Base-by-base conservation (phyloP, 768 basidiomycete genomes). In the Termitomyces sp. region DNA sequence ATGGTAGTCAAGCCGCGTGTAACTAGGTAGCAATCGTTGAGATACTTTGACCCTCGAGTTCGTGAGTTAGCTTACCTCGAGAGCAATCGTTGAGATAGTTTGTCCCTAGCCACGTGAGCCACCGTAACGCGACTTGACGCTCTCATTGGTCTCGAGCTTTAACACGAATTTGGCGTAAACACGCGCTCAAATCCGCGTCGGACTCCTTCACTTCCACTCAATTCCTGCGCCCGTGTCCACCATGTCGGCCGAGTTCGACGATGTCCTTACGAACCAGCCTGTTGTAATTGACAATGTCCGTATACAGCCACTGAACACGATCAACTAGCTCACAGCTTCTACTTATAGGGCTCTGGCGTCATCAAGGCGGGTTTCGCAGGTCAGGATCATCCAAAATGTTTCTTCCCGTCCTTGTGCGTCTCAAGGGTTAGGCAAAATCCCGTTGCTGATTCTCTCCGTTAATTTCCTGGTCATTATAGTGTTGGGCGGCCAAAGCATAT, bases 291-390 rank as follows among this genome's bases (percentile, higher is more conserved):
- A 98, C 82, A 98, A 98, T 79, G 96, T 96, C 65, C 67, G 89
- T 79, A 54, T 64, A 61, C 61, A 58, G 32, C 57, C 58, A 58
- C 45, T 36, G 59, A 16, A 46, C 48, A 35, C 65, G 55, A 42
- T 62, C 60, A 59, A 63, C 60, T 68, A 61, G 60, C 66, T 70
- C 63, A 65, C 63, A 62, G 24, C 28, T 57, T 40, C 9, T 40
- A 24, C 46, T 65, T 65, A 60, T 73, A 98, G 94, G 97, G 97
- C 63, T 97, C 96, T 59, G 97, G 97, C 33, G 94, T 94, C 24
- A 96, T 99, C 74, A 99, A 98, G 76, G 97, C 97, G 62, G 97
- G 97, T 44, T 99, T 99, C 72, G 97, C 97, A 57, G 97, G 97
- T 50, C 92, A 98, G 76, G 96, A 98, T 76, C 95, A 97, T 73